Conservation (phyloP, 2,329 filamentous ascomycete genomes). For the Graphilbum ipis-grandicollis region DNA sequence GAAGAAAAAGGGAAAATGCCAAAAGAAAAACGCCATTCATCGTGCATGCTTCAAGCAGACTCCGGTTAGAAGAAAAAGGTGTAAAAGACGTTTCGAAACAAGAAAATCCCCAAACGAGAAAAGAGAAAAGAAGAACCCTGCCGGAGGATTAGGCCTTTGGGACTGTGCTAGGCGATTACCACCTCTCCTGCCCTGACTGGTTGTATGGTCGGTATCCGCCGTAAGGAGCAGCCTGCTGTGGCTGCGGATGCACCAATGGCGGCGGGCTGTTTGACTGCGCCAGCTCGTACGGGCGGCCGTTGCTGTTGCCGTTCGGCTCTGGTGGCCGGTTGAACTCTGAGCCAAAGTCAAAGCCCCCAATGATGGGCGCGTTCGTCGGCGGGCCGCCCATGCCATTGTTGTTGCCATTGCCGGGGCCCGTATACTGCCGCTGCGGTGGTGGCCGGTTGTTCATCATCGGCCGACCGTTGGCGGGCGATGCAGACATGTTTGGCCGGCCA, state of each 20-base stretch:
- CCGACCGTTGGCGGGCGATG: conserved; percentile 1
- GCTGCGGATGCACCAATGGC: conserved; percentile 7
- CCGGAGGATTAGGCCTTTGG: background rate
- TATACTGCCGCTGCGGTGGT: conserved; percentile 20
- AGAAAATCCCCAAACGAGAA: background rate
- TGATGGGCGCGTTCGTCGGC: conserved; percentile 7
- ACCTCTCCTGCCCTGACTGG: conserved; percentile 2
- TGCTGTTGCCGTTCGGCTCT: conserved; percentile 1
- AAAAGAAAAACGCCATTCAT: background rate
- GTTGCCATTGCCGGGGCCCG: no score
- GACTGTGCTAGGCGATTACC: no score
- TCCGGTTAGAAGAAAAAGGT: no score
- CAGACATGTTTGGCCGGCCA: no score
- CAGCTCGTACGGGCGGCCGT: background rate
- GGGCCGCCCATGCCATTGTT: conserved; percentile 4
- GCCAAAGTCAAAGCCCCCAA: conserved; percentile 10
- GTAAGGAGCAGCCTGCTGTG: conserved; percentile 5
- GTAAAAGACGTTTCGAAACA: background rate
- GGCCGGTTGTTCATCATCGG: conserved; percentile 3
- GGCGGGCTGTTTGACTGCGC: conserved; percentile 3
- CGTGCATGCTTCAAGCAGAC: conserved; percentile 1
- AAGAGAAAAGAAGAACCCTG: background rate
- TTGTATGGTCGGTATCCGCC: conserved; percentile 14
- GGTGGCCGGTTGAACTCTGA: conserved; percentile 7
- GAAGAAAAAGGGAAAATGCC: background rate